phyloP scores from a whole-genome alignment of 495 filamentous ascomycete species.

The Barbatosphaeria neglecta region DNA sequence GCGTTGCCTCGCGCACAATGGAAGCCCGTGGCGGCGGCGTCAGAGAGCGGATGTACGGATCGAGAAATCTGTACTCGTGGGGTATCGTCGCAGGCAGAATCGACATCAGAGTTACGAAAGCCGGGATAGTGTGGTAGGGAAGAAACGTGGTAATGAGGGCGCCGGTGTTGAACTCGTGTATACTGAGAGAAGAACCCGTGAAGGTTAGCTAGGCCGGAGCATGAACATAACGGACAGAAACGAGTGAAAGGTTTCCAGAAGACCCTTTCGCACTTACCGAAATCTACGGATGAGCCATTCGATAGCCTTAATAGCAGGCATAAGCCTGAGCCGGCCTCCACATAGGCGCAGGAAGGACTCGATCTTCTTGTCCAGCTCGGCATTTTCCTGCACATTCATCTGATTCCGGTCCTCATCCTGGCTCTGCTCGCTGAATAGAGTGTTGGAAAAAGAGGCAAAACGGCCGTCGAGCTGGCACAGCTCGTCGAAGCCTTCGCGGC shows the following conservation, averaged over 20 bases:
- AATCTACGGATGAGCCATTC: conserved; percentile 94
- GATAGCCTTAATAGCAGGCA: conserved; percentile 75
- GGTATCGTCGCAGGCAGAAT: conserved; percentile 66
- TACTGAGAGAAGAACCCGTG: conserved; percentile 43
- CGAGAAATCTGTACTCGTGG: conserved; percentile 67
- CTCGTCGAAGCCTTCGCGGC: conserved; percentile 78
- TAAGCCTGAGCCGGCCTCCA: conserved; percentile 63
- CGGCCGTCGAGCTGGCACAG: conserved; percentile 73
- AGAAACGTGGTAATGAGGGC: conserved; percentile 77
- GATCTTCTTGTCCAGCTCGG: conserved; percentile 62
- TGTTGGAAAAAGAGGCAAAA: conserved; percentile 55
- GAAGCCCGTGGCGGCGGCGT: conserved; percentile 64
- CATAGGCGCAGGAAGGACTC: conserved; percentile 72
- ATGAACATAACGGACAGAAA: too few relatives aligned
- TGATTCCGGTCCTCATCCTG: conserved; percentile 73
- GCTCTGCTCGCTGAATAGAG: conserved; percentile 84
- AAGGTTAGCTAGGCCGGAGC: too few relatives aligned
- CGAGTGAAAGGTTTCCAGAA: background rate
- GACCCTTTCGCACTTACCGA: conserved; percentile 45
- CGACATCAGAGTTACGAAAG: conserved; percentile 70
- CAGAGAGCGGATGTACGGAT: conserved; percentile 67
- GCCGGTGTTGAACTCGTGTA: conserved; percentile 81
- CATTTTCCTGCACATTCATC: conserved; percentile 71
- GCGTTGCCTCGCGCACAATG: conserved; percentile 67
- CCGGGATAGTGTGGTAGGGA: conserved; percentile 74